A percentile compares a stretch with the other conserved stretches of the same genome.
These are phyloP conservation scores for Leishmania martiniquensis DNA, from an alignment of 208 protist genomes.

Conservation along the genomic window DNA sequence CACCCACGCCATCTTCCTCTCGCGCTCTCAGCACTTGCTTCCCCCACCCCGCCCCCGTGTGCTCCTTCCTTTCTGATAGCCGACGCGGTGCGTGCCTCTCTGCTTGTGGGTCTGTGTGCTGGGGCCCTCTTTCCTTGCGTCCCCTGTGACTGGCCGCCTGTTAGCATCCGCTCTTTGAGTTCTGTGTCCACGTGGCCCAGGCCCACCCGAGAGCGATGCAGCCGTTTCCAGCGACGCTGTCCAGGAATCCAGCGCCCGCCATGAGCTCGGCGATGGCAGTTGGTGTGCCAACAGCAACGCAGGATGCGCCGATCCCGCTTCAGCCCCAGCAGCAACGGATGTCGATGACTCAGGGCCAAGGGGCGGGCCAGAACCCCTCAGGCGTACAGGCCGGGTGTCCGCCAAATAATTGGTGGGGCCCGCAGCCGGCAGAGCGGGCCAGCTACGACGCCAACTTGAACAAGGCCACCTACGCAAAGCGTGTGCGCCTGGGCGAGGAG, in stretches of 20 bases:
- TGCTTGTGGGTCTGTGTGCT: not conserved
- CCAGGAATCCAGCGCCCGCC: not conserved
- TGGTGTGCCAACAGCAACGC: not conserved
- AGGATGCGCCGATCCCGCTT: not conserved
- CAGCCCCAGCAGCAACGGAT: not conserved
- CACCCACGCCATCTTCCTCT: not conserved
- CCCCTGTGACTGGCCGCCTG: not conserved
- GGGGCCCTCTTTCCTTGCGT: not conserved
- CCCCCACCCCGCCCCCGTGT: not conserved
- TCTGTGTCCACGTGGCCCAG: not conserved
- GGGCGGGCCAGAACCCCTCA: not conserved
- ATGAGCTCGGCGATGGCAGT: not conserved
- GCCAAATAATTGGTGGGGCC: not conserved
- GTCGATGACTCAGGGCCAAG: not conserved
- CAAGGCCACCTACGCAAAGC: slow-evolving; percentile 45
- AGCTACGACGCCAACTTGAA: slow-evolving; percentile 25
- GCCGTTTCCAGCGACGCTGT: not conserved
- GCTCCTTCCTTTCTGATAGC: too few relatives aligned
- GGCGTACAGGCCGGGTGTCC: not conserved
- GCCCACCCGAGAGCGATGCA: not conserved
- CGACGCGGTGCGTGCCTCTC: not conserved
- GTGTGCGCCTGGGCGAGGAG: slow-evolving; percentile 34
- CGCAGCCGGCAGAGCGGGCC: slow-evolving; percentile 1
- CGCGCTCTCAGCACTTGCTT: not conserved
- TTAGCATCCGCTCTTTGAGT: not conserved